Evolutionary conservation across 192 early-diverging fungal species (phyloP).

Genomic region (Mortierella alpina): DNA sequence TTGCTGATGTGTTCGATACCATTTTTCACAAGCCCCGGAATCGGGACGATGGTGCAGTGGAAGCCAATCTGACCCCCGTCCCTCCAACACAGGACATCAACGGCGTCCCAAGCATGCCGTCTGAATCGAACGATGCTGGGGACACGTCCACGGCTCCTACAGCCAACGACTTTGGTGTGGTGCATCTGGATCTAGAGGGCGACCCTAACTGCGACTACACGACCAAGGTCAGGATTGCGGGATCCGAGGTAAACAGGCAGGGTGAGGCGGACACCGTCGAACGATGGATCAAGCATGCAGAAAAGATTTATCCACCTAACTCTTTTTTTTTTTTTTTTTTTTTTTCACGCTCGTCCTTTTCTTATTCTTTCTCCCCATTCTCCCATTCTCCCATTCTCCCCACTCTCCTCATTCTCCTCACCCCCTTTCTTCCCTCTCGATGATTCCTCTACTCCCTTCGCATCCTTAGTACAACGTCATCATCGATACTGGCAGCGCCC

Average conservation of each 20-base stretch:
- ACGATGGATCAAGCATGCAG: neutral
- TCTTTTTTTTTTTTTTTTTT: neutral
- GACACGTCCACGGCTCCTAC: neutral
- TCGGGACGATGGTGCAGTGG: neutral
- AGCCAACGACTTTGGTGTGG: slow-evolving; percentile 33
- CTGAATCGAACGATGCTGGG: neutral
- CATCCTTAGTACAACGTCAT: slow-evolving; percentile 41
- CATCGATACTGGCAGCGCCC: slow-evolving; percentile 47
- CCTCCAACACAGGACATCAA: neutral
- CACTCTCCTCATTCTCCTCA: neutral
- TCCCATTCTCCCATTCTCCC: too few relatives aligned
- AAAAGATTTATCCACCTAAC: neutral
- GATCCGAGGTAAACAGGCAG: slow-evolving; percentile 20
- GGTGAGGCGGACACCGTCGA: neutral
- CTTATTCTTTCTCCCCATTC: neutral
- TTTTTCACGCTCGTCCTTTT: neutral
- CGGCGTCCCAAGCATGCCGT: neutral
- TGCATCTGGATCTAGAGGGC: slow-evolving; percentile 37
- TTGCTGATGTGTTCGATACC: slow-evolving; percentile 12
- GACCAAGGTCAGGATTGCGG: slow-evolving; percentile 39
- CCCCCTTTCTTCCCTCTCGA: neutral
- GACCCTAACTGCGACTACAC: slow-evolving; percentile 52
- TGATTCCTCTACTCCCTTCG: too few relatives aligned
- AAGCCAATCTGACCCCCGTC: neutral
- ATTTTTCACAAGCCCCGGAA: slow-evolving; percentile 9